These are phyloP conservation scores for Vickermania ingenoplastis DNA, from an alignment of 208 protist genomes.

Conservation along the genomic window DNA sequence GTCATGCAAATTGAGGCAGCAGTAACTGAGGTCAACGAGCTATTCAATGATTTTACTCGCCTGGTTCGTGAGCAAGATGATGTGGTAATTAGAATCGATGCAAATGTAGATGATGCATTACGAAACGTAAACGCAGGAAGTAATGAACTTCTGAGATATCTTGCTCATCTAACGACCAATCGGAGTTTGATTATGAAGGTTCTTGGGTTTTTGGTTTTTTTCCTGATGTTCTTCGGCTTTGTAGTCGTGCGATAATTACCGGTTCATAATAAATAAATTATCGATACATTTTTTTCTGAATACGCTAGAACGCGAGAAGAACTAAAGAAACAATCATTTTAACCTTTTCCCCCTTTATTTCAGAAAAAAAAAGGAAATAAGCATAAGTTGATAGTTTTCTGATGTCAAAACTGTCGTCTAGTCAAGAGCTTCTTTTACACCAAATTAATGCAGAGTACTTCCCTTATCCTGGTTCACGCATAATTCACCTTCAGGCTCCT, in stretches of 20 bases:
- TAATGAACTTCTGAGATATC: conserved; percentile 87
- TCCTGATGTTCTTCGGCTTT: conserved; percentile 88
- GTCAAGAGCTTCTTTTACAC: conserved; percentile 11
- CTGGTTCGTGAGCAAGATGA: conserved; percentile 91
- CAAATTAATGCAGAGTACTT: conserved; percentile 10
- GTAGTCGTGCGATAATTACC: conserved; percentile 61
- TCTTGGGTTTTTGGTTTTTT: conserved; percentile 86
- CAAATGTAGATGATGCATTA: conserved; percentile 71
- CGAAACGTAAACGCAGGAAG: conserved; percentile 88
- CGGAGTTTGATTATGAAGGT: conserved; percentile 91
- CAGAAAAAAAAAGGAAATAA: too few species aligned
- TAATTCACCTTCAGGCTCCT: conserved; percentile 7
- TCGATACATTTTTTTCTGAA: not conserved
- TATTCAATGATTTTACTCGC: conserved; percentile 89
- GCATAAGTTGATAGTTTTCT: too few species aligned
- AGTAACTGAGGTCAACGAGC: conserved; percentile 81
- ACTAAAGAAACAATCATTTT: too few species aligned
- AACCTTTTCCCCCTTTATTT: conserved; percentile 7
- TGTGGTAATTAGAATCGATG: conserved; percentile 84
- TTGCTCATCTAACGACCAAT: conserved; percentile 82
- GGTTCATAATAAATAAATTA: not conserved
- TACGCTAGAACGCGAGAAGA: not conserved
- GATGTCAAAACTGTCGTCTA: conserved; percentile 35
- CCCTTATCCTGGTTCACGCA: conserved; percentile 1
- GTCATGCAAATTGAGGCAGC: conserved; percentile 83